Conservation (phyloP, 1,284 basidiomycete species). For the Cryptococcus jaspeensis region DNA sequence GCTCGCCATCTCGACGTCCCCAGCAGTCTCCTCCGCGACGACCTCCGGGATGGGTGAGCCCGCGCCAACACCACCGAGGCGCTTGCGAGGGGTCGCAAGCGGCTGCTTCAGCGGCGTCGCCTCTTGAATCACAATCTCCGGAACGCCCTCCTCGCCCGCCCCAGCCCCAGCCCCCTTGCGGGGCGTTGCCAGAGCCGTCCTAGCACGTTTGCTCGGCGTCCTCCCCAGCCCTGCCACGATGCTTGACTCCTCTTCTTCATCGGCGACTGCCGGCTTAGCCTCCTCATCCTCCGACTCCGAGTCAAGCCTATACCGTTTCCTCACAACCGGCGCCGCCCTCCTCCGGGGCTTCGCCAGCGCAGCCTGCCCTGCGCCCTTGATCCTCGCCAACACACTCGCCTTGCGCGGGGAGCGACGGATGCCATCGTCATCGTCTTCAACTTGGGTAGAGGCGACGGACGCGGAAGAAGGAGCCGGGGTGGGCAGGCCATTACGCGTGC, state of each 20-base stretch:
- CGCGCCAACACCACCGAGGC: neutral
- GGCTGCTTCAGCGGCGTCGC: slow-evolving; percentile 33
- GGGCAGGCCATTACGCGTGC: slow-evolving; percentile 2
- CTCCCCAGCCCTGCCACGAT: neutral
- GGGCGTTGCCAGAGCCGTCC: slow-evolving; percentile 3
- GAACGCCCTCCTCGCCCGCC: slow-evolving; percentile 4
- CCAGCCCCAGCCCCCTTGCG: slow-evolving; percentile 1
- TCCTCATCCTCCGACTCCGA: slow-evolving; percentile 36
- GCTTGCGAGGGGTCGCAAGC: slow-evolving; percentile 17
- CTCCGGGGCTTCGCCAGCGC: slow-evolving; percentile 32
- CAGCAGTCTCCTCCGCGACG: neutral
- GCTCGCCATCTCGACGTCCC: too few relatives aligned
- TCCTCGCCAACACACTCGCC: slow-evolving; percentile 3
- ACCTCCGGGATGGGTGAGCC: neutral
- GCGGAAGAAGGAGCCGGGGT: slow-evolving; percentile 13
- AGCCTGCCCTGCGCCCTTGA: slow-evolving; percentile 39
- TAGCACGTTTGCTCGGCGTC: slow-evolving; percentile 12
- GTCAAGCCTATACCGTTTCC: slow-evolving; percentile 32
- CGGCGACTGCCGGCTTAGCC: neutral
- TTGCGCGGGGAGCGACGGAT: slow-evolving; percentile 9
- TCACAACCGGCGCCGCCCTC: neutral
- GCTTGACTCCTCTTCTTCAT: slow-evolving; percentile 9
- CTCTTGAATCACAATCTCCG: slow-evolving; percentile 27
- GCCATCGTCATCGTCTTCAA: neutral
- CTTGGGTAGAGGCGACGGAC: neutral